Percentiles rank a stretch among this genome's conserved stretches.
Evolutionary conservation across 306 rosid species (phyloP).

Genomic region (Trifolium dubium): DNA sequence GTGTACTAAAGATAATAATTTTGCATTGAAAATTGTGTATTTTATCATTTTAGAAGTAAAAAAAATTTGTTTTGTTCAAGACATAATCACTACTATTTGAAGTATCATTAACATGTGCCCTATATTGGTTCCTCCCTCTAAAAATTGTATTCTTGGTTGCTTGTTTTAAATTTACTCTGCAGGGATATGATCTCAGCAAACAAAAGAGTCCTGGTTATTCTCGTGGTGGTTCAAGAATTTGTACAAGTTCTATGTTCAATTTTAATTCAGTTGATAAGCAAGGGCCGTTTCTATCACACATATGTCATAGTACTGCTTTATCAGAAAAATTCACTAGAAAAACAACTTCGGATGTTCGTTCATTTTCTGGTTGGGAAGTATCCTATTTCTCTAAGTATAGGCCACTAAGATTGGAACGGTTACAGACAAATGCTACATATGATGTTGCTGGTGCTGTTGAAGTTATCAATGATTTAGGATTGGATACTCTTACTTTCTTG

Average conservation of each 20-base stretch:
- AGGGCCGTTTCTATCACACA: slow-evolving; percentile 27
- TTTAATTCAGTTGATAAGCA: slow-evolving; percentile 45
- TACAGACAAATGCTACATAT: slow-evolving; percentile 47
- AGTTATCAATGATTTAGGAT: slow-evolving; percentile 88
- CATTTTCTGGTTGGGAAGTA: slow-evolving; percentile 43
- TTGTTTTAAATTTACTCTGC: slow-evolving; percentile 10
- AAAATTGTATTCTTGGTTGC: slow-evolving; percentile 24
- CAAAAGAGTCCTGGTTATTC: slow-evolving; percentile 38
- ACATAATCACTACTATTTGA: no score
- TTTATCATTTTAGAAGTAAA: no score
- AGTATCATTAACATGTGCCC: no score
- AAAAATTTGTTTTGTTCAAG: no score
- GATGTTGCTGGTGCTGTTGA: slow-evolving; percentile 82
- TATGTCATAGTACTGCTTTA: slow-evolving; percentile 34
- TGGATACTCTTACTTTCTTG: slow-evolving; percentile 88
- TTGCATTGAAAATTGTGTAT: no score
- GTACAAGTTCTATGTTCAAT: slow-evolving; percentile 51
- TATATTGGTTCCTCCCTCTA: no score
- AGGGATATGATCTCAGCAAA: slow-evolving; percentile 49
- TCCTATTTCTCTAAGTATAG: slow-evolving; percentile 48
- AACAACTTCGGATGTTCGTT: slow-evolving; percentile 39
- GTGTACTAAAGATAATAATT: no score
- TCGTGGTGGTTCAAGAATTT: slow-evolving; percentile 36
- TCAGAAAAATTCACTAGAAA: slow-evolving; percentile 47
- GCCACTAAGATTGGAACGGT: slow-evolving; percentile 48